Evolutionary conservation across 2,329 filamentous ascomycete species (phyloP).

Genomic region (Cladosporium sp.): DNA sequence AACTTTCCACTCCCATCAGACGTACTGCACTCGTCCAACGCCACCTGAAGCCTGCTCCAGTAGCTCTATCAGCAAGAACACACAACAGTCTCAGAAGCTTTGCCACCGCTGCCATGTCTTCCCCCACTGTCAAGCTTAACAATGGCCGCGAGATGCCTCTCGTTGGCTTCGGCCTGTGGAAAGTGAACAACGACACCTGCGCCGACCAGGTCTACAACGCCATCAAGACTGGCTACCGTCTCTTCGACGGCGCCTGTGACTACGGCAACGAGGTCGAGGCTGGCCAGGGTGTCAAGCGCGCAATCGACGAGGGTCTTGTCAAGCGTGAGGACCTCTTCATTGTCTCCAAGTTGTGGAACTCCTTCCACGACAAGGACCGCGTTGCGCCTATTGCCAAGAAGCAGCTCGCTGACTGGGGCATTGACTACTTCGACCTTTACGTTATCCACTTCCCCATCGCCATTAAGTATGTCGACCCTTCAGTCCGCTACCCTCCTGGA

Average conservation of each 20-base stretch:
- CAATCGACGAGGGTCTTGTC: slow-evolving; percentile 77
- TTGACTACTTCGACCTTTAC: slow-evolving; percentile 86
- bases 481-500: slow-evolving; percentile 75
- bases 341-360: slow-evolving; percentile 91
- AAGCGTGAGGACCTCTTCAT: slow-evolving; percentile 88
- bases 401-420: slow-evolving; percentile 77
- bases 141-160: slow-evolving; percentile 61
- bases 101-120: slow-evolving; percentile 31
- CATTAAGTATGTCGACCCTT: slow-evolving; percentile 80
- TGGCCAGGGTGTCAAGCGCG: slow-evolving; percentile 73
- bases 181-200: slow-evolving; percentile 71
- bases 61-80: slow-evolving; percentile 6
- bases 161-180: slow-evolving; percentile 80
- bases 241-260: slow-evolving; percentile 66
- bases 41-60: slow-evolving; percentile 7
- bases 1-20: slow-evolving; percentile 8
- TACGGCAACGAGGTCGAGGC: slow-evolving; percentile 82
- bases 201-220: slow-evolving; percentile 76
- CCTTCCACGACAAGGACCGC: slow-evolving; percentile 78
- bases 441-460: slow-evolving; percentile 82
- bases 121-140: slow-evolving; percentile 39
- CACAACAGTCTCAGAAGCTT: slow-evolving; percentile 19
- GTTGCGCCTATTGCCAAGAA: slow-evolving; percentile 74
- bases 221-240: slow-evolving; percentile 61
- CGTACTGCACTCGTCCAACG: slow-evolving; percentile 10